Percentiles rank a stretch among this genome's conserved stretches.
phyloP scores from a whole-genome alignment of 441 rosid genomes.

The Aleurites moluccanus region DNA sequence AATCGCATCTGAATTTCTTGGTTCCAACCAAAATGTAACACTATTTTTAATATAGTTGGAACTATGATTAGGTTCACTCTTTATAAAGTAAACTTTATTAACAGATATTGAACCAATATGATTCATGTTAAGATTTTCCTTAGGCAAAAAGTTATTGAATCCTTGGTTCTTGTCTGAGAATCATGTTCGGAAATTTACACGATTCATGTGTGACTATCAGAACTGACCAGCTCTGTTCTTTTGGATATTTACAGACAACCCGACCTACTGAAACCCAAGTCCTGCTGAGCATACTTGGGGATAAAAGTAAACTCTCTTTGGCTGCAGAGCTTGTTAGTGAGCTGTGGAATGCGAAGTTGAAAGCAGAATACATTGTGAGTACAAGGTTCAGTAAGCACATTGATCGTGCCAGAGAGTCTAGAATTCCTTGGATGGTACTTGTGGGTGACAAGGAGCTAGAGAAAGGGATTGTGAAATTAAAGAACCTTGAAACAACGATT shows the following conservation, averaged over 20 bases:
- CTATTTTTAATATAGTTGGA: neutral
- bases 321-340: constrained; percentile 65
- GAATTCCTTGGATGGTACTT: constrained; percentile 69
- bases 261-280: constrained; percentile 79
- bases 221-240: neutral
- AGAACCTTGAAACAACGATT: constrained; percentile 47
- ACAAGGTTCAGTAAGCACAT: constrained; percentile 62
- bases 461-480: constrained; percentile 61
- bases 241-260: constrained; percentile 39
- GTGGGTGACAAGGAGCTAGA: constrained; percentile 67
- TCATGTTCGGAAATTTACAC: neutral
- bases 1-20: neutral
- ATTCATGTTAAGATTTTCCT: neutral
- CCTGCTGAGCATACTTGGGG: constrained; percentile 57
- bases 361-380: constrained; percentile 62
- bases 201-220: neutral
- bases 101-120: neutral
- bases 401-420: constrained; percentile 45
- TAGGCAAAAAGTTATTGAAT: neutral
- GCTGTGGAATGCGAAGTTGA: constrained; percentile 64
- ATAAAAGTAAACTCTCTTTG: constrained; percentile 42
- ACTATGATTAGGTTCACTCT: neutral
- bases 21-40: neutral
- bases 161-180: neutral
- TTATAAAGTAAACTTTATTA: neutral